Percentiles rank a stretch among this genome's conserved stretches.
phyloP scores from a whole-genome alignment of 2,329 filamentous ascomycete species.

The Fusarium torulosum region DNA sequence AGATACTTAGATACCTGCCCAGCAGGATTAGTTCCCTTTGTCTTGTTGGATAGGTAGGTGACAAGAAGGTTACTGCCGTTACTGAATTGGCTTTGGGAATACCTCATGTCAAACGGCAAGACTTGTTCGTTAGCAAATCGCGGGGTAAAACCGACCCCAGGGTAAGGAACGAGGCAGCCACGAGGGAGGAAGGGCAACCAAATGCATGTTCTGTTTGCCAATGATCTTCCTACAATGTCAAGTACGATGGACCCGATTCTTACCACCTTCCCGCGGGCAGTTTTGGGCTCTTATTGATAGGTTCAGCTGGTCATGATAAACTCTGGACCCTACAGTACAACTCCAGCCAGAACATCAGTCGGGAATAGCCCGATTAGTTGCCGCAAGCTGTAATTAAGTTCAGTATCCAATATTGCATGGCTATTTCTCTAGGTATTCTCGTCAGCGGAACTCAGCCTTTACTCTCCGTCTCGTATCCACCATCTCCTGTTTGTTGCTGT shows the following conservation, averaged over 20 bases:
- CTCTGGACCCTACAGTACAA: neutral
- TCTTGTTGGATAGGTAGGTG: too few relatives aligned
- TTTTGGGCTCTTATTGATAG: neutral
- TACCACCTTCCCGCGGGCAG: neutral
- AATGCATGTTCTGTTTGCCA: neutral
- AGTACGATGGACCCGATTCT: too few relatives aligned
- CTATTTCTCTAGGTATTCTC: too few relatives aligned
- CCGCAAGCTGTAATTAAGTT: neutral
- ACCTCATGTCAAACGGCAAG: too few relatives aligned
- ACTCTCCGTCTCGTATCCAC: slow-evolving; percentile 31
- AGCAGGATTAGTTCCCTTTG: too few relatives aligned
- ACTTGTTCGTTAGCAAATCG: slow-evolving; percentile 37
- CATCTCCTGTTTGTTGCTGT: slow-evolving; percentile 31
- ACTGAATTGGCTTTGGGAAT: too few relatives aligned
- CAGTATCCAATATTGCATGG: too few relatives aligned
- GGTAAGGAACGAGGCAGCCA: slow-evolving; percentile 32
- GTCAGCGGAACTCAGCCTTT: slow-evolving; percentile 10
- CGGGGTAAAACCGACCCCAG: slow-evolving; percentile 36
- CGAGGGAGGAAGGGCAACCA: slow-evolving; percentile 5
- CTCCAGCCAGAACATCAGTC: neutral
- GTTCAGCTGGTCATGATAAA: neutral
- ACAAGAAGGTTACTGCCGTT: too few relatives aligned
- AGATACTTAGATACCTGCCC: too few relatives aligned
- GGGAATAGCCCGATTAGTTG: neutral
- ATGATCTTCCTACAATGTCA: too few relatives aligned